These are phyloP conservation scores for Podila epicladia DNA, from an alignment of 192 early-diverging fungal species.

Conservation along the genomic window DNA sequence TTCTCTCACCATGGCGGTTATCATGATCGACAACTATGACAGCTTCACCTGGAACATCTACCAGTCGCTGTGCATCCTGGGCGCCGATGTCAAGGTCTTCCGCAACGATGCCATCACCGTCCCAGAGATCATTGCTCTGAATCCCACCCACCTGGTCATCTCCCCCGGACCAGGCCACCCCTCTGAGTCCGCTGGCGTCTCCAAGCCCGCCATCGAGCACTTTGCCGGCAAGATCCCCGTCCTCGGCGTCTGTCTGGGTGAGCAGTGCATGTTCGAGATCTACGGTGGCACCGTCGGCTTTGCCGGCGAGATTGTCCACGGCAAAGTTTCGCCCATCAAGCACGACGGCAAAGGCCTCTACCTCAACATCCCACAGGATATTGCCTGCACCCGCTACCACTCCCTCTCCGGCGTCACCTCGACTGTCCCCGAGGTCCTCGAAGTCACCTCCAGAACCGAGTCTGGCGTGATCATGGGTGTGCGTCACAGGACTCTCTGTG, in stretches of 20 bases:
- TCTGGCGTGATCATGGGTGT: slow-evolving; percentile 95
- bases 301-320: slow-evolving; percentile 98
- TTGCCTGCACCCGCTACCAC: slow-evolving; percentile 95
- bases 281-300: slow-evolving; percentile 93
- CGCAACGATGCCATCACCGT: slow-evolving; percentile 95
- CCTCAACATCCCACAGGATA: slow-evolving; percentile 82
- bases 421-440: slow-evolving; percentile 84
- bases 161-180: slow-evolving; percentile 98
- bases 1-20: slow-evolving; percentile 61
- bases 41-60: slow-evolving; percentile 99
- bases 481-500: slow-evolving; percentile 85
- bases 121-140: slow-evolving; percentile 80
- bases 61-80: slow-evolving; percentile 91
- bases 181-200: slow-evolving; percentile 88
- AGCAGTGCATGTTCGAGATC: slow-evolving; percentile 97
- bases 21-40: slow-evolving; percentile 99
- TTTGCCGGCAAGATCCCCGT: slow-evolving; percentile 97
- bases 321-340: slow-evolving; percentile 90
- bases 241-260: slow-evolving; percentile 96
- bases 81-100: slow-evolving; percentile 91
- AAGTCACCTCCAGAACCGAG: slow-evolving; percentile 87
- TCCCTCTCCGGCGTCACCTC: slow-evolving; percentile 89
- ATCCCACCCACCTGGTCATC: slow-evolving; percentile 94
- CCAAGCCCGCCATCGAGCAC: slow-evolving; percentile 82
- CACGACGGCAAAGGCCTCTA: slow-evolving; percentile 95